Base-by-base conservation (phyloP, 805 yeast species). In the Candida alai region DNA sequence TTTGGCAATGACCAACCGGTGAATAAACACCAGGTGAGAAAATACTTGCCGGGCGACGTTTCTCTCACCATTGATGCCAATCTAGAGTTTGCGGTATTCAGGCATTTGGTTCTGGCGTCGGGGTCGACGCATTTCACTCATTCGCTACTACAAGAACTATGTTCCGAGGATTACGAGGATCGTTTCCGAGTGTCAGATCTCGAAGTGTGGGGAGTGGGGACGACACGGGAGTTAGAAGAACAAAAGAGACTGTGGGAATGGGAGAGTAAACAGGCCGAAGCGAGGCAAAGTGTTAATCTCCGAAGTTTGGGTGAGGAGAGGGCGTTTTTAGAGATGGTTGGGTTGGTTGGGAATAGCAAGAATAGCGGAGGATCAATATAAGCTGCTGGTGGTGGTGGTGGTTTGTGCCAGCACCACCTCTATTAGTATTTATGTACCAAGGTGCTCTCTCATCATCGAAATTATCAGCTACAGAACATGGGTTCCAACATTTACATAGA, bases 141-240 rank as follows among this genome's bases (percentile, higher is more conserved):
- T 12, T 57, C 65, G 1, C n/a, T 24, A 1, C 59, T 54, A 29
- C 23, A 16, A 2, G 41, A 44, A 26, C 30, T 47, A 2, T 13
- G 24, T 2, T 6, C 24, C 7, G 44, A 43, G 44, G 60, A 56
- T 44, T 83, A 65, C 48, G 97, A 90, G 52, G 79, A 81, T 40
- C 62, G 86, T 32, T 77, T 90, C 47, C 52, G 70, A 35, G 74
- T 90, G 6, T 75, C 79, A 4, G 89, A 83, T 43, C 61, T 89
- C 17, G 96, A 89, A 52, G 95, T 88, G 0, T 84, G 93, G 89
- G 97, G 97, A 0, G 74, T 87, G 37, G 97, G 97, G 1, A 77
- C 85, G 6, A 77, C 74, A 7, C 76, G 79, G 40, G 95, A 86
- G 44, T 60, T 88, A 30, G 80, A 73, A 19, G 89, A 82, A 41